These are phyloP conservation scores for Sarocladium strictum DNA, from an alignment of 2,329 filamentous ascomycete genomes.

Conservation along the genomic window DNA sequence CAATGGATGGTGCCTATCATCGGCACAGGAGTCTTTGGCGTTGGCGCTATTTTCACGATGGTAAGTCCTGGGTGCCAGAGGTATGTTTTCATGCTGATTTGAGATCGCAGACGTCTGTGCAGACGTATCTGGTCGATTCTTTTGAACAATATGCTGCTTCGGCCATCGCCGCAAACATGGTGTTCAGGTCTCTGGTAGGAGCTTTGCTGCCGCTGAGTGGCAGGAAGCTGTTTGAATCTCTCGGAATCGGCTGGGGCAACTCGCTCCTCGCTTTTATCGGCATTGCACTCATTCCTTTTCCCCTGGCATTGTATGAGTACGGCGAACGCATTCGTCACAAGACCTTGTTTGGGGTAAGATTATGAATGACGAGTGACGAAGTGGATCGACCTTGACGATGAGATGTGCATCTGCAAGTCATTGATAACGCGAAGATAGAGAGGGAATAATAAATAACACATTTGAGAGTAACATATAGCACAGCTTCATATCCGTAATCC, in stretches of 20 bases:
- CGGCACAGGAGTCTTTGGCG: conserved; percentile 35
- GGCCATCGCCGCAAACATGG: conserved; percentile 50
- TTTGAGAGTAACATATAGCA: too few relatives aligned
- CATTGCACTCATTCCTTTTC: conserved; percentile 30
- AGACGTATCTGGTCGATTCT: conserved; percentile 55
- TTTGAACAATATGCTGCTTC: conserved; percentile 31
- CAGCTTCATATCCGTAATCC: too few relatives aligned
- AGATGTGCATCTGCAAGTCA: neutral
- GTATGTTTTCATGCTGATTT: too few relatives aligned
- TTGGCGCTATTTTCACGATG: conserved; percentile 27
- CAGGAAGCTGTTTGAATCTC: conserved; percentile 24
- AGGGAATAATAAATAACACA: neutral
- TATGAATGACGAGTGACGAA: too few relatives aligned
- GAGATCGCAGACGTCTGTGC: conserved; percentile 28
- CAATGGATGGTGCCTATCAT: conserved; percentile 48
- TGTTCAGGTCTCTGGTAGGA: conserved; percentile 50
- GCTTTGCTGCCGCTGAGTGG: conserved; percentile 54
- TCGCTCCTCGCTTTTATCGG: conserved; percentile 34
- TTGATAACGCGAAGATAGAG: neutral
- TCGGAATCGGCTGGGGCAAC: conserved; percentile 40
- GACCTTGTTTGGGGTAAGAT: neutral
- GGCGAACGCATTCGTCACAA: conserved; percentile 29
- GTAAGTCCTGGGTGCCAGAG: neutral
- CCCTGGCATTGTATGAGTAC: conserved; percentile 31
- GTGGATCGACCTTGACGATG: too few relatives aligned